phyloP scores from a whole-genome alignment of 495 filamentous ascomycete genomes.

The Rostrohypoxylon terebratum region DNA sequence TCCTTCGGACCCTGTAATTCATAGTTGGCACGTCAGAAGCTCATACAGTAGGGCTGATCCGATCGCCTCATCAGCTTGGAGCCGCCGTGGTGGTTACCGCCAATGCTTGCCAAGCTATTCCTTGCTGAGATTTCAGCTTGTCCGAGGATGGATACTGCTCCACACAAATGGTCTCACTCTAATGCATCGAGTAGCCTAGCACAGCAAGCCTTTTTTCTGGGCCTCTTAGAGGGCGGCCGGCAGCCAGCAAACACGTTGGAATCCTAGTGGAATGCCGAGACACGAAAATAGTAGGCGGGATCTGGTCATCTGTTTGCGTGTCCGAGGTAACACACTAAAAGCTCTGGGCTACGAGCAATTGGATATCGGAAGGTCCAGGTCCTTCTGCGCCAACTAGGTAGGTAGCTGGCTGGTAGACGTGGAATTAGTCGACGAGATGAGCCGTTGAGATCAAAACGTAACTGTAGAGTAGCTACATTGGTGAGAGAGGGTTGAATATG shows the following conservation, averaged over 20 bases:
- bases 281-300: constrained; percentile 39
- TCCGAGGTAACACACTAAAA: constrained; percentile 42
- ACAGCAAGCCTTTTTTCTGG: constrained; percentile 41
- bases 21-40: constrained; percentile 44
- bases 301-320: constrained; percentile 42
- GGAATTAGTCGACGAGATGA: constrained; percentile 4
- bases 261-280: constrained; percentile 31
- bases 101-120: constrained; percentile 42
- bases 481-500: constrained; percentile 15
- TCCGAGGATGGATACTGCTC: constrained; percentile 42
- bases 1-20: constrained; percentile 44
- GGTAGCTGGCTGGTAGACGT: constrained; percentile 7
- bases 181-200: constrained; percentile 49
- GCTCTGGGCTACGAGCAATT: constrained; percentile 30
- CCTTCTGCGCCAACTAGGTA: constrained; percentile 27
- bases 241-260: constrained; percentile 44
- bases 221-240: constrained; percentile 32
- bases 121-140: constrained; percentile 46
- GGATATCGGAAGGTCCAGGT: constrained; percentile 29
- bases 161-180: constrained; percentile 47
- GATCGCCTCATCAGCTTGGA: constrained; percentile 43
- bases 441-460: constrained; percentile 20
- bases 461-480: constrained; percentile 23
- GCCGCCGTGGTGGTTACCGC: constrained; percentile 40
- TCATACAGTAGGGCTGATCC: constrained; percentile 36